Evolutionary conservation across 169 alveolate genomes (phyloP).

Genomic region (Perkinsus olseni): DNA sequence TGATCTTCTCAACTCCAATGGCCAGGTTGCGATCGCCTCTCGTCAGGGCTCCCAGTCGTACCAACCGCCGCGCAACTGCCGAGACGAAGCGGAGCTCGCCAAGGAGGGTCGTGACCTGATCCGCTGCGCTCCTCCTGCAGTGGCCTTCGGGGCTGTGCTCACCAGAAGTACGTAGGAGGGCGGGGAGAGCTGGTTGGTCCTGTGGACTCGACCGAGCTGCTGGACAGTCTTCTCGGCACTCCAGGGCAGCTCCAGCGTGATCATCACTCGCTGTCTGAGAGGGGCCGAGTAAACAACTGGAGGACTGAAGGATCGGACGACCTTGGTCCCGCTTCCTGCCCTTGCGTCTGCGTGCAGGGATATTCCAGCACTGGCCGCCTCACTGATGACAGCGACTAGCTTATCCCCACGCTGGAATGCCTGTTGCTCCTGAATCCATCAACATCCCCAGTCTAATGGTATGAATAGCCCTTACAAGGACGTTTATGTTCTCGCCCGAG

Average conservation of each 20-base stretch:
- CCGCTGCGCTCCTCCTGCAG: background rate
- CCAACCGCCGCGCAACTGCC: background rate
- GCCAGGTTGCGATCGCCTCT: slow-evolving; percentile 3
- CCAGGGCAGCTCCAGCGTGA: slow-evolving; percentile 4
- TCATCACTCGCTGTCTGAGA: background rate
- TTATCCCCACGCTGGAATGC: background rate
- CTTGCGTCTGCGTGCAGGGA: slow-evolving; percentile 8
- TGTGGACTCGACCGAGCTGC: slow-evolving; percentile 7
- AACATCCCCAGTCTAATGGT: background rate
- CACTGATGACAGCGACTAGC: slow-evolving; percentile 1
- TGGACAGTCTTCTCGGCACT: slow-evolving; percentile 5
- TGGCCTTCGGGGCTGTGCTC: background rate
- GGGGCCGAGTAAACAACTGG: too few species aligned
- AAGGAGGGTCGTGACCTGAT: background rate
- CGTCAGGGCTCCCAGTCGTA: slow-evolving; percentile 2
- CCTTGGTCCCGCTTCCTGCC: background rate
- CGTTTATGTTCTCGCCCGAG: background rate
- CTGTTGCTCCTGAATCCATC: background rate
- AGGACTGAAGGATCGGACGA: background rate
- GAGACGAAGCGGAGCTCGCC: slow-evolving; percentile 1
- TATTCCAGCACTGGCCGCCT: slow-evolving; percentile 6
- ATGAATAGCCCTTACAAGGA: background rate
- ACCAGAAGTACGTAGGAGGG: background rate
- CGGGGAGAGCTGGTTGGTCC: slow-evolving; percentile 6
- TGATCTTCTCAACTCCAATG: background rate